Conservation (phyloP, 2,329 filamentous ascomycete species). For the Chaetothyriales sp. region DNA sequence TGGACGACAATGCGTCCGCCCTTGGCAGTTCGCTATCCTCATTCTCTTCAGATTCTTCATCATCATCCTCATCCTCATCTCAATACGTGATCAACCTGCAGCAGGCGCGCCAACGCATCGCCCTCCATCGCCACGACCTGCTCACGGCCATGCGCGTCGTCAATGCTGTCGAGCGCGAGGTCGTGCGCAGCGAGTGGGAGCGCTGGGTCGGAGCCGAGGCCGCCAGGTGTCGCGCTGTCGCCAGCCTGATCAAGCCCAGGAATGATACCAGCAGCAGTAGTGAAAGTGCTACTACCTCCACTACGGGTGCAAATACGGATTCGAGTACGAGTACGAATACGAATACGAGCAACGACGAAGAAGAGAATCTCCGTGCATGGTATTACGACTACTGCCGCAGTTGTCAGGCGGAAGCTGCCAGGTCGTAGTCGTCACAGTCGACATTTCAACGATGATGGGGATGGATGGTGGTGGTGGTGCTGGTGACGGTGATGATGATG, state of each 20-base stretch:
- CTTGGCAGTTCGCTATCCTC: constrained; percentile 1
- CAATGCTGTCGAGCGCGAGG: constrained; percentile 75
- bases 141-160: constrained; percentile 80
- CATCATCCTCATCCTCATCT: constrained; percentile 31
- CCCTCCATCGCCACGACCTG: constrained; percentile 73
- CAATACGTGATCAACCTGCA: constrained; percentile 51
- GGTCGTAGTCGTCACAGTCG: neutral
- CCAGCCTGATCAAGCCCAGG: constrained; percentile 29
- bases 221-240: constrained; percentile 52
- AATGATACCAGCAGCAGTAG: constrained; percentile 17
- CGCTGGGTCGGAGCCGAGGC: constrained; percentile 77
- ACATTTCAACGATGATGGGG: too few relatives aligned
- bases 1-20: constrained; percentile 22
- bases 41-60: constrained; percentile 20
- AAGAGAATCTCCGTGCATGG: constrained; percentile 26
- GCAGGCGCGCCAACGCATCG: constrained; percentile 68
- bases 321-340: constrained; percentile 18
- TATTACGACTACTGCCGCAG: constrained; percentile 48
- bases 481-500: neutral
- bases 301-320: constrained; percentile 16
- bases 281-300: constrained; percentile 14
- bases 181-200: constrained; percentile 80
- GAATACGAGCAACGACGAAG: constrained; percentile 12
- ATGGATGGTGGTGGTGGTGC: too few relatives aligned
- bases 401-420: constrained; percentile 28